These are phyloP conservation scores for Prunus campanulata DNA, from an alignment of 306 rosid genomes.

Conservation along the genomic window DNA sequence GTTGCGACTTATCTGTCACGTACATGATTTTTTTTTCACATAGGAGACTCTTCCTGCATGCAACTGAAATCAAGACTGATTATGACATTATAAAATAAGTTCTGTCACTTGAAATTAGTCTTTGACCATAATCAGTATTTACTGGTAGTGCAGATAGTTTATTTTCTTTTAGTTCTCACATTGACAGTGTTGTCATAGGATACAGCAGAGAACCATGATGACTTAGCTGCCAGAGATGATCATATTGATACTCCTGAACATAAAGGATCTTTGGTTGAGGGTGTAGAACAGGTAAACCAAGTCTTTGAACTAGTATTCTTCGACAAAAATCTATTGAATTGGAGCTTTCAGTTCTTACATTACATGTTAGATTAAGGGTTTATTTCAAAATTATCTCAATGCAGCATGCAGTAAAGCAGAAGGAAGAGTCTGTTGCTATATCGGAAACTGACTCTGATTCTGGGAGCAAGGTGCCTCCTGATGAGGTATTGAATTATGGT, in stretches of 20 bases:
- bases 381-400: constrained; percentile 2
- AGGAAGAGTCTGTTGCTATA: constrained; percentile 40
- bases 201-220: constrained; percentile 28
- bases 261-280: constrained; percentile 34
- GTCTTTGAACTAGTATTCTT: constrained; percentile 6
- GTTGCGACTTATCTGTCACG: neutral
- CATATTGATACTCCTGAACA: constrained; percentile 29
- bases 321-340: constrained; percentile 6
- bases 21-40: neutral
- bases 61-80: neutral
- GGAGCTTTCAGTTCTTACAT: constrained; percentile 15
- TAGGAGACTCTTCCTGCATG: constrained; percentile 9
- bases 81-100: neutral
- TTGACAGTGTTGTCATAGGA: constrained; percentile 48
- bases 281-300: constrained; percentile 53
- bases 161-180: constrained; percentile 36
- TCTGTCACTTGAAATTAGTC: neutral
- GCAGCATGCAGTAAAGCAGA: constrained; percentile 46
- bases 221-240: constrained; percentile 40
- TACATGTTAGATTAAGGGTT: constrained; percentile 1
- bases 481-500: constrained; percentile 29
- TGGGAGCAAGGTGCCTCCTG: constrained; percentile 46
- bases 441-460: constrained; percentile 42
- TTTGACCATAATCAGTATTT: neutral
- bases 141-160: constrained; percentile 6